phyloP scores from a whole-genome alignment of 495 filamentous ascomycete genomes.

The Neurospora sp. region DNA sequence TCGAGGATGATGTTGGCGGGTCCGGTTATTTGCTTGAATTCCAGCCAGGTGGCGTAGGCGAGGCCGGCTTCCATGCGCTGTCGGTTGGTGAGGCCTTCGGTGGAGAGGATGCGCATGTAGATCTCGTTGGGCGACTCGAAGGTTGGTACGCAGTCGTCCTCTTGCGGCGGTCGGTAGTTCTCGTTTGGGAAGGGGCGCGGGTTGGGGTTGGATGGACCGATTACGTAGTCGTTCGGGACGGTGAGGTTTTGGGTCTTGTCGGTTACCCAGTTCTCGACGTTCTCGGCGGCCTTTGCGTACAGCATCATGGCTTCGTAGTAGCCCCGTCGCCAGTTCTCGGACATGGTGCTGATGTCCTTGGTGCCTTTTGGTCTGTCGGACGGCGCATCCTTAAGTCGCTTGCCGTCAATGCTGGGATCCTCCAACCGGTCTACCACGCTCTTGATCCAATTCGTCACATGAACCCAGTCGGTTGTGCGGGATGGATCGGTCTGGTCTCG shows the following conservation, averaged over 20 bases:
- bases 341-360: slow-evolving; percentile 60
- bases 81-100: slow-evolving; percentile 58
- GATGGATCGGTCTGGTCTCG: slow-evolving; percentile 43
- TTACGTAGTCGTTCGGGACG: slow-evolving; percentile 58
- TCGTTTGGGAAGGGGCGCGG: slow-evolving; percentile 60
- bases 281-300: slow-evolving; percentile 63
- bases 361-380: slow-evolving; percentile 17
- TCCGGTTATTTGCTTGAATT: slow-evolving; percentile 52
- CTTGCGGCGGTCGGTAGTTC: slow-evolving; percentile 45
- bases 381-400: slow-evolving; percentile 41
- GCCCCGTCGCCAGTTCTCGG: slow-evolving; percentile 70
- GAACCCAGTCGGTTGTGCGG: slow-evolving; percentile 53
- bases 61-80: slow-evolving; percentile 72
- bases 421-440: slow-evolving; percentile 51
- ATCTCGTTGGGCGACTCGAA: slow-evolving; percentile 55
- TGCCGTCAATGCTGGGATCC: slow-evolving; percentile 55
- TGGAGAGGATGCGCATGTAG: slow-evolving; percentile 71
- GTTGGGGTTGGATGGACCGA: slow-evolving; percentile 73
- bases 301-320: slow-evolving; percentile 76
- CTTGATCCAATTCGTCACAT: slow-evolving; percentile 43
- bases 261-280: slow-evolving; percentile 63
- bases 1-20: slow-evolving; percentile 21
- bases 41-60: slow-evolving; percentile 72
- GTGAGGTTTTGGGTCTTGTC: slow-evolving; percentile 52
- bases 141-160: slow-evolving; percentile 59